Conservation (phyloP, 805 yeast genomes). For the Candida incommunis region DNA sequence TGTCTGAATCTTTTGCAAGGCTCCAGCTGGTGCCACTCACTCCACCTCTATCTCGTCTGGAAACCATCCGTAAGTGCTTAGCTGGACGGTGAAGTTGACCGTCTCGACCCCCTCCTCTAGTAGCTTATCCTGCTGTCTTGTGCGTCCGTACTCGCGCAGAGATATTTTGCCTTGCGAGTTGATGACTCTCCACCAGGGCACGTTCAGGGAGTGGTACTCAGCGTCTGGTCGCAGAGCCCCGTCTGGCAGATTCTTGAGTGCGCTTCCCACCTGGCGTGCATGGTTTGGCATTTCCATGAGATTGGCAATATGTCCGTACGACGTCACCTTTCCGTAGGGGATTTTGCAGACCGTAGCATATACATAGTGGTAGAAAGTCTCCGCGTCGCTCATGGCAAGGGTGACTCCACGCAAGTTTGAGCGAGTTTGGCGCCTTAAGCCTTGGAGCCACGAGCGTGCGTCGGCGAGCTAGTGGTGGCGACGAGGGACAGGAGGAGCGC, state of each 20-base stretch:
- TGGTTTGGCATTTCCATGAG: conserved; percentile 47
- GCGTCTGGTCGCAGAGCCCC: conserved; percentile 6
- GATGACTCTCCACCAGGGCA: conserved; percentile 79
- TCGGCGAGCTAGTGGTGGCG: too few species aligned
- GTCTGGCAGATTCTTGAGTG: conserved; percentile 39
- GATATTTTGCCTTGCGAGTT: conserved; percentile 51
- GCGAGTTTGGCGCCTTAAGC: neutral
- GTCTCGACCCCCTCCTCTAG: conserved; percentile 30
- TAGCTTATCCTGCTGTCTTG: conserved; percentile 32
- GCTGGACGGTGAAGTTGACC: conserved; percentile 23
- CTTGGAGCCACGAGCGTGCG: too few species aligned
- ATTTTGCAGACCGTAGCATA: conserved; percentile 37
- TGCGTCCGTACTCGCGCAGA: conserved; percentile 29
- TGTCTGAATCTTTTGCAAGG: too few species aligned
- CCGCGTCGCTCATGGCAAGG: conserved; percentile 23
- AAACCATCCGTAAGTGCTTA: conserved; percentile 53
- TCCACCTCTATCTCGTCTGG: conserved; percentile 24
- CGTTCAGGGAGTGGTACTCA: conserved; percentile 21
- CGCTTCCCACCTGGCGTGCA: conserved; percentile 61
- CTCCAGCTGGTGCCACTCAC: too few species aligned
- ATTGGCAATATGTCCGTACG: conserved; percentile 67
- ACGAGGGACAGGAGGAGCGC: too few species aligned
- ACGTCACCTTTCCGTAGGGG: conserved; percentile 51
- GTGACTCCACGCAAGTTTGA: neutral
- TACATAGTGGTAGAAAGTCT: conserved; percentile 47